Base-by-base conservation (phyloP, 2,329 filamentous ascomycete species). In the Pseudogymnoascus sp. region DNA sequence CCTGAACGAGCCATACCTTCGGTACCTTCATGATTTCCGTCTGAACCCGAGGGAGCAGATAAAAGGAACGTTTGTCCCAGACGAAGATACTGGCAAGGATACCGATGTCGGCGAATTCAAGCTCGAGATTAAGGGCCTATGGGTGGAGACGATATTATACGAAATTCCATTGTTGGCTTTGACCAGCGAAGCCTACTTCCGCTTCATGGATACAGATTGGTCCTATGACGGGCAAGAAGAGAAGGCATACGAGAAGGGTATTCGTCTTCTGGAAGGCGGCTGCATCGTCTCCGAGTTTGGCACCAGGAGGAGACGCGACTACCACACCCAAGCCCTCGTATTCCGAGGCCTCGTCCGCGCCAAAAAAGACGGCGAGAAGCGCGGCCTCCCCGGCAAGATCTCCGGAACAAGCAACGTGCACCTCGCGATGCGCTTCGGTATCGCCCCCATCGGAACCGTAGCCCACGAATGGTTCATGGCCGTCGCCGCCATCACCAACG, bases 391-490 rank as follows among this genome's bases (percentile, higher is more conserved):
- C 1, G 92, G 92, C 8, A 87, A 85, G 70, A 79, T 97, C 52
- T 83, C 86, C 0, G 94, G 94, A 9, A 96, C 92, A 0, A 97
- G 92, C 73, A 99, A 99, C 69, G 94, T 99, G 3, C 92, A 97
- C 71, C 84, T 99, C 65, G 94, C 94, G 9, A 96, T 95, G 90
- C 88, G 90, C 68, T 92, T 95, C 74, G 85, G 84, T 45, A 83
- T 96, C 48, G 76, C 84, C 3, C 91, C 94, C 0, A 82, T 97
- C 10, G 94, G 94, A 4, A 99, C 94, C 0, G 84, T 88, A 1
- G 94, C 94, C 0, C 94, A 99, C 70, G 94, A 99, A 75, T 99
- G 94, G 94, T 97, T 96, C 77, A 99, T 99, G 94, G 92, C 90
- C 39, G 92, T 95, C 63, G 94, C 94, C 0, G 92, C 94, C 37